Conservation (phyloP, 1,284 basidiomycete genomes). For the Mrakiaceae sp. region DNA sequence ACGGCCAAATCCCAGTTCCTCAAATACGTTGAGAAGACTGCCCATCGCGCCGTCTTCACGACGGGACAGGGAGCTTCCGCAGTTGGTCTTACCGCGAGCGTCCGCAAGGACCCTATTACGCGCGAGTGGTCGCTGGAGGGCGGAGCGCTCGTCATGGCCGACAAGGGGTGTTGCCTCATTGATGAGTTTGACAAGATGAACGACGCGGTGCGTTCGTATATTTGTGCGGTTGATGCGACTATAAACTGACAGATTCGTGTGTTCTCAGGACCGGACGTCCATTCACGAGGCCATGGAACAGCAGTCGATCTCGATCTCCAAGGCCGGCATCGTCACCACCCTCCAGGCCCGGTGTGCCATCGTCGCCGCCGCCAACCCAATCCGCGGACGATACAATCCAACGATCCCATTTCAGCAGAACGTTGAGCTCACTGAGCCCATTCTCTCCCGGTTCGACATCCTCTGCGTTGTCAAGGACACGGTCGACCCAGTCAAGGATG, state of each 20-base stretch:
- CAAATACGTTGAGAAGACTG: conserved; percentile 98
- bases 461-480: conserved; percentile 96
- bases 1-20: conserved; percentile 99
- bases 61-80: conserved; percentile 97
- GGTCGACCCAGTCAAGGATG: conserved; percentile 93
- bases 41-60: conserved; percentile 92
- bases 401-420: conserved; percentile 97
- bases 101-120: conserved; percentile 93
- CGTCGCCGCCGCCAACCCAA: conserved; percentile 93
- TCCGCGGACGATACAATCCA: conserved; percentile 92
- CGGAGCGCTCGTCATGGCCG: conserved; percentile 90
- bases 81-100: conserved; percentile 95
- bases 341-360: conserved; percentile 96
- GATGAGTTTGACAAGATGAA: conserved; percentile 99
- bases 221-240: background rate
- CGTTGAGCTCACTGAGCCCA: conserved; percentile 96
- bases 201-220: conserved; percentile 47
- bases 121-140: conserved; percentile 98
- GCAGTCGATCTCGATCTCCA: conserved; percentile 98
- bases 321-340: conserved; percentile 95
- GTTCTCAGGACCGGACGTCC: conserved; percentile 62
- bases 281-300: conserved; percentile 99
- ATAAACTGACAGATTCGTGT: background rate
- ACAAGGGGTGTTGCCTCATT: conserved; percentile 97
- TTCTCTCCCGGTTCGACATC: conserved; percentile 97